Base-by-base conservation (phyloP, 768 basidiomycete species). In the Leccinum barrowsii region DNA sequence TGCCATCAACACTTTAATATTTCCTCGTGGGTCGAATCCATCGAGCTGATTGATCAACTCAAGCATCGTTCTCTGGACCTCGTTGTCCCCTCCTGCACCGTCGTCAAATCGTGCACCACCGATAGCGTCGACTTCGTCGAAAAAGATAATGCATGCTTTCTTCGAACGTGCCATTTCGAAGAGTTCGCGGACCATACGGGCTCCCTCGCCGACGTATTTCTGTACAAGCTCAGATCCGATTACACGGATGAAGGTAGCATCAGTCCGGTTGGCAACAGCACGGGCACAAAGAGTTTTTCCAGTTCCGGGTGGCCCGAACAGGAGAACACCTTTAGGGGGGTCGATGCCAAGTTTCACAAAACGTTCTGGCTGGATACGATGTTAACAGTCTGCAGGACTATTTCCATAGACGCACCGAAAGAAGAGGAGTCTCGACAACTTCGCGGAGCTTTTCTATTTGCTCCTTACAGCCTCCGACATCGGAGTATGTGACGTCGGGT, bases 221-320 rank as follows among this genome's bases (percentile, higher is more conserved):
- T 99, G 97, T n/a, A 99, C 97, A 15, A 99, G 82, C 73, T 99
- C 97, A 12, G 96, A 98, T 13, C 97, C 97, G 69, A 98, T 98
- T 55, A 99, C 97, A 66, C 97, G 91, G 71, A 99, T 99, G 72
- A 99, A 99, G 0, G 97, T 98, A 21, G 95, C 96, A 74, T 98
- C 97, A 54, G 97, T 98, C 53, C 97, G 85, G 73, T 98, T 99
- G 32, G 97, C 97, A 1, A 99, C 97, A 12, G 97, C 97, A 64
- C 97, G 88, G 1, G 97, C 97, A 70, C 96, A 98, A 1, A 99
- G 86, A 0, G 97, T 99, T 76, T 99, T 99, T 37, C 97, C 97
- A n/a, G 94, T 96, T 64, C 94, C 94, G 3, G 94, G 94, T 55
- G 94, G 94, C 28, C 97, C 97, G 67, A 89, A 99, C 7, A 98